These are phyloP conservation scores for Saturnispora diversa DNA, from an alignment of 805 yeast genomes.

Conservation along the genomic window DNA sequence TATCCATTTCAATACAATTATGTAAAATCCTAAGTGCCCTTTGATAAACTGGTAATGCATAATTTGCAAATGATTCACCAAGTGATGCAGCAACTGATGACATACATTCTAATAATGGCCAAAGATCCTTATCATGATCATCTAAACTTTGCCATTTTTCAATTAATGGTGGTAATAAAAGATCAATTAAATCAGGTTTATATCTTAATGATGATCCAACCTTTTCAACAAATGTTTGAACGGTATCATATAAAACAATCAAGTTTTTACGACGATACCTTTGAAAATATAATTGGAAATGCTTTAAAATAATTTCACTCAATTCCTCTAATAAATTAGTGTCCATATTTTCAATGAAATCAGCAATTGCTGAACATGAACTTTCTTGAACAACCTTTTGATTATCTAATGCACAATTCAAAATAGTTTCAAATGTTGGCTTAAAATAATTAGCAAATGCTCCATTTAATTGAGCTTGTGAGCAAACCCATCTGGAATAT, in stretches of 20 bases:
- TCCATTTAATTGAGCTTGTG: slow-evolving; percentile 55
- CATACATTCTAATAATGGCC: slow-evolving; percentile 92
- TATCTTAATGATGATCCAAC: slow-evolving; percentile 47
- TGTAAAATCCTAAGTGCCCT: slow-evolving; percentile 66
- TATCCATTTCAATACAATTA: slow-evolving; percentile 59
- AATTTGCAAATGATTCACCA: slow-evolving; percentile 80
- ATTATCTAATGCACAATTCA: slow-evolving; percentile 67
- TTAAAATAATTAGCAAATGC: slow-evolving; percentile 57
- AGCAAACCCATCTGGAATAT: slow-evolving; percentile 73
- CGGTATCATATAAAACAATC: slow-evolving; percentile 78
- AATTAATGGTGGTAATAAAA: slow-evolving; percentile 73
- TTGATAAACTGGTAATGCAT: slow-evolving; percentile 77
- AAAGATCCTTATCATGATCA: slow-evolving; percentile 76
- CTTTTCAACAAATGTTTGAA: slow-evolving; percentile 81
- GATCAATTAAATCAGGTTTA: slow-evolving; percentile 49
- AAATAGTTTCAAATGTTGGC: slow-evolving; percentile 71
- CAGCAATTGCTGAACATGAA: slow-evolving; percentile 81
- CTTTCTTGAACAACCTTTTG: slow-evolving; percentile 94
- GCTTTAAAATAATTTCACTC: slow-evolving; percentile 57
- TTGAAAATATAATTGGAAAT: slow-evolving; percentile 64
- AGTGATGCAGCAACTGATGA: slow-evolving; percentile 83
- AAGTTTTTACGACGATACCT: slow-evolving; percentile 77
- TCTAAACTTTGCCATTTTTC: slow-evolving; percentile 67
- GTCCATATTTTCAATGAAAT: slow-evolving; percentile 72
- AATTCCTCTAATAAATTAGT: slow-evolving; percentile 52